Evolutionary conservation across 352 stramenopile species (phyloP).

Genomic region (Blastocystis sp.): DNA sequence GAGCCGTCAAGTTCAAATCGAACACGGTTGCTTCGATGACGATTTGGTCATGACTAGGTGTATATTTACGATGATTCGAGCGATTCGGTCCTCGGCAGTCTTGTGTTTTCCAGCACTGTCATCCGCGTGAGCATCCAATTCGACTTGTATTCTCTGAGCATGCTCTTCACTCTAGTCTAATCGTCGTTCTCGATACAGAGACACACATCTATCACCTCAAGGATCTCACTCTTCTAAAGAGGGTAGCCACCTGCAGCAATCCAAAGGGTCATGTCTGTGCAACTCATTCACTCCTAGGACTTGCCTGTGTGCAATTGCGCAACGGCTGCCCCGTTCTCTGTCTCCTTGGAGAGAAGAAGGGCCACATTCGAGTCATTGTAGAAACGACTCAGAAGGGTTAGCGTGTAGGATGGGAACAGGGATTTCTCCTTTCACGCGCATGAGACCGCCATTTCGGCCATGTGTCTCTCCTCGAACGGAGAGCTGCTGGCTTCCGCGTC

Average conservation of each 20-base stretch:
- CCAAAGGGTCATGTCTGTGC: background rate
- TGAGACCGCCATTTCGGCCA: constrained; percentile 13
- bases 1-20: constrained; percentile 17
- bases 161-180: constrained; percentile 6
- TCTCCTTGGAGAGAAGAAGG: constrained; percentile 6
- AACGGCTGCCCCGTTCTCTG: background rate
- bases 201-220: constrained; percentile 16
- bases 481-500: constrained; percentile 10
- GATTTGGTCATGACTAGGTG: background rate
- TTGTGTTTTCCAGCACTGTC: background rate
- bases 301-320: background rate
- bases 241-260: background rate
- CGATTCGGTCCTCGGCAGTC: background rate
- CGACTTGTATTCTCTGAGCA: background rate
- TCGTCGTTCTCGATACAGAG: background rate
- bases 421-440: background rate
- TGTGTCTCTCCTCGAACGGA: constrained; percentile 20
- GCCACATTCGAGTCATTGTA: background rate
- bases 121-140: background rate
- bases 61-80: constrained; percentile 46
- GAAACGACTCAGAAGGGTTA: background rate
- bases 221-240: background rate
- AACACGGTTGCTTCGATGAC: background rate
- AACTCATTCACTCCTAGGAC: background rate
- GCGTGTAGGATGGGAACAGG: background rate